A percentile compares a stretch with the other conserved stretches of the same genome.
These are phyloP conservation scores for Kwoniella sp. DNA, from an alignment of 768 basidiomycete genomes.

Conservation along the genomic window DNA sequence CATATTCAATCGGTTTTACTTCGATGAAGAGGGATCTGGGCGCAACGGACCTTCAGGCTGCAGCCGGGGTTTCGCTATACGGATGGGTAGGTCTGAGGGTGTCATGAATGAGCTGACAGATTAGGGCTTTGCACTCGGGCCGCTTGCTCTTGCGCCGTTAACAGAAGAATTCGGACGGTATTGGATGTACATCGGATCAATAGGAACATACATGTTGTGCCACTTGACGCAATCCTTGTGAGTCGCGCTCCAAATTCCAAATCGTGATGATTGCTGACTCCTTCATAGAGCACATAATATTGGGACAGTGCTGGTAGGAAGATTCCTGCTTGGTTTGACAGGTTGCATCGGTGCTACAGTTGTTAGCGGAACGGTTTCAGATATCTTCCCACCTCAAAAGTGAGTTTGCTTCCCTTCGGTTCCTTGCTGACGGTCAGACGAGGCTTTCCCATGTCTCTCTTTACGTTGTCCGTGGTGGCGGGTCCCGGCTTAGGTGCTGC, in stretches of 20 bases:
- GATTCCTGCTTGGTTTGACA: conserved; percentile 53
- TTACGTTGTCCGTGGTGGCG: conserved; percentile 65
- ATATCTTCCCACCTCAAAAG: conserved; percentile 49
- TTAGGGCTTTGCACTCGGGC: conserved; percentile 50
- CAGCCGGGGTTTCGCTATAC: conserved; percentile 47
- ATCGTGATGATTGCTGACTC: conserved; percentile 13
- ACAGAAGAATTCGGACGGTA: conserved; percentile 50
- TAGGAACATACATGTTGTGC: conserved; percentile 15
- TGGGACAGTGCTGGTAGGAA: conserved; percentile 51
- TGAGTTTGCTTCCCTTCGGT: background rate
- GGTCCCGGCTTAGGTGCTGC: conserved; percentile 69
- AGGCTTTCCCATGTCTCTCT: conserved; percentile 75
- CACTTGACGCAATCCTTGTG: conserved; percentile 28
- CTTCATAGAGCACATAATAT: conserved; percentile 52
- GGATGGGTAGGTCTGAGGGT: conserved; percentile 20
- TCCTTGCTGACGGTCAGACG: conserved; percentile 59
- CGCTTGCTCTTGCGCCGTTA: conserved; percentile 48
- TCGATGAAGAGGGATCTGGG: conserved; percentile 47
- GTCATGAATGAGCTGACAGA: background rate
- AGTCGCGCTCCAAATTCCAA: conserved; percentile 13
- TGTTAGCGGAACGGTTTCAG: conserved; percentile 57
- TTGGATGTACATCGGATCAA: conserved; percentile 41
- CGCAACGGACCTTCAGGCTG: conserved; percentile 27
- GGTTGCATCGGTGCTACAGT: conserved; percentile 55
- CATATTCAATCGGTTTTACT: conserved; percentile 41